A percentile compares a stretch with the other conserved stretches of the same genome.
Conservation (phyloP, 2,329 filamentous ascomycete genomes). For the Xylariaceae sp. region DNA sequence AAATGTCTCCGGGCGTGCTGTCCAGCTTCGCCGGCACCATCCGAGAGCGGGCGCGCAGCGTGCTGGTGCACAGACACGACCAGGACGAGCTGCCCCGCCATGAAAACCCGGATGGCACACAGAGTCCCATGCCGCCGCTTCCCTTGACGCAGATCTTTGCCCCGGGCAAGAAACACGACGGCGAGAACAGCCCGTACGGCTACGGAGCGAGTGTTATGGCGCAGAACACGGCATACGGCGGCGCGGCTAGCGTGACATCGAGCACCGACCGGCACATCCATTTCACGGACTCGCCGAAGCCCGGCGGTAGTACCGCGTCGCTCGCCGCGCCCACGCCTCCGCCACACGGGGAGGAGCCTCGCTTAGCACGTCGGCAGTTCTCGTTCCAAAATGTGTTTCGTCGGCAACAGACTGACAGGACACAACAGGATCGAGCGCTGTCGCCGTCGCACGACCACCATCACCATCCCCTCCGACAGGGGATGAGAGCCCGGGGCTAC, state of each 20-base stretch:
- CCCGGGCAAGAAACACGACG: conserved; percentile 39
- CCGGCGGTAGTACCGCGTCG: conserved; percentile 37
- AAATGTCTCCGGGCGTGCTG: conserved; percentile 42
- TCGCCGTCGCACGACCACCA: conserved; percentile 26
- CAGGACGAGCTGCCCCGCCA: conserved; percentile 38
- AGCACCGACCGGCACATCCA: conserved; percentile 41
- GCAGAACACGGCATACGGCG: conserved; percentile 44
- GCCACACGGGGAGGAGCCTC: conserved; percentile 38
- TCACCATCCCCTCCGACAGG: conserved; percentile 30
- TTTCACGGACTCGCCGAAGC: conserved; percentile 38
- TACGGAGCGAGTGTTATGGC: conserved; percentile 44
- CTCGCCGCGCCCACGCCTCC: conserved; percentile 56
- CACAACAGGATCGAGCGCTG: conserved; percentile 27
- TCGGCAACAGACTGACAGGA: conserved; percentile 40
- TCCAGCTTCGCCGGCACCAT: conserved; percentile 55
- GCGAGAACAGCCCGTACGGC: conserved; percentile 39
- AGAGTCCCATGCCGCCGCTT: conserved; percentile 55
- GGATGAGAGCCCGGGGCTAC: conserved; percentile 36
- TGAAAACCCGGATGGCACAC: conserved; percentile 32
- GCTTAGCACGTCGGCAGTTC: conserved; percentile 69
- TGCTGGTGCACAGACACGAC: conserved; percentile 36
- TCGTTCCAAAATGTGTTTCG: conserved; percentile 85
- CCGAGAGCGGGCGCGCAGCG: conserved; percentile 40
- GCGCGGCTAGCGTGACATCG: conserved; percentile 43
- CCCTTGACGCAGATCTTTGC: conserved; percentile 57